Evolutionary conservation across 768 basidiomycete species (phyloP), one percentile per base, ranked within the genome.

Genomic region (Lactarius sp.): DNA sequence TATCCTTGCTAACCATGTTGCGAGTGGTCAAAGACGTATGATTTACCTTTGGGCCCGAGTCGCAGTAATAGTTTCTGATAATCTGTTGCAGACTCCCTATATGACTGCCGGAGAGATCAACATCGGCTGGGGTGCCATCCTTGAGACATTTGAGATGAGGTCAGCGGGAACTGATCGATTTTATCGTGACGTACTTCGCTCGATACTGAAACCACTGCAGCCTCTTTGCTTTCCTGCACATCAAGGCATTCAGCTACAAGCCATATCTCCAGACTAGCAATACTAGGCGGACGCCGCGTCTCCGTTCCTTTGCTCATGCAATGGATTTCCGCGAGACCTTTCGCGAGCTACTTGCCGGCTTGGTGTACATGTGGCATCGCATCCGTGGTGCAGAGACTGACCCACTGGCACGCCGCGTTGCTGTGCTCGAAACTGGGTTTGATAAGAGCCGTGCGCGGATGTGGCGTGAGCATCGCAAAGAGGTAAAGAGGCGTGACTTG

Each of bases 61-160:
- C 12, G 39, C 13, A 63, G 60, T 55, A n/a, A 55, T 39, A 60
- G 12, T 70, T 57, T 41, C 51, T 52, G 42, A 56, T 56, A 47
- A 39, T 42, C 37, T 56, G 9, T n/a, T 18, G 37, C 50, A 86
- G 85, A 83, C 84, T 1, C 76, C 76, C 58, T 85, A 84, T 70
- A 88, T 87, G 87, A 87, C 87, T 1, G 84, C 86, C 4, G 83
- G 82, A 8, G 86, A 89, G 69, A 85, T 90, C 66, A 84, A 85
- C 67, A 85, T 87, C 33, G 89, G 86, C 4, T 81, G 88, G 47
- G 81, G 83, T 16, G 87, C 88, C 0, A 73, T 91, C 12, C 69
- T 86, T 2, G 84, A 88, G 68, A 87, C 85, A 0, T 80, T 88
- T 65, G 88, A 90, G 73, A 90, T 92, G 89, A 82, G 82, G 86